Evolutionary conservation across 2,329 filamentous ascomycete species (phyloP).

Genomic region (Neofusicoccum cordaticola): DNA sequence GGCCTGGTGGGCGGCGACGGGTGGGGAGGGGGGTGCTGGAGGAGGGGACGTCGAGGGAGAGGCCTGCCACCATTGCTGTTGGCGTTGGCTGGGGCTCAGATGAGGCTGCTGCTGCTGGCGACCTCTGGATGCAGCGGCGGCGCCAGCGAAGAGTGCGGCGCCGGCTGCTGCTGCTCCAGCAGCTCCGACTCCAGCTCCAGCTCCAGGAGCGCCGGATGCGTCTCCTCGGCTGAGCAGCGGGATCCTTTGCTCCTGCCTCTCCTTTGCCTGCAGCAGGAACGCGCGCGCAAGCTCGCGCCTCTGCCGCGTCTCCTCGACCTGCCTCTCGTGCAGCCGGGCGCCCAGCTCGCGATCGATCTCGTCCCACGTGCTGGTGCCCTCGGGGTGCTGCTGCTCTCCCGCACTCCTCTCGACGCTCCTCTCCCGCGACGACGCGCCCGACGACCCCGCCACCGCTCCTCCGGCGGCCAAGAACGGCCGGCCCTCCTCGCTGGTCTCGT

Average conservation of each 20-base stretch:
- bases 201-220: background rate
- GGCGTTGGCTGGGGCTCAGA: background rate
- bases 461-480: background rate
- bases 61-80: conserved; percentile 4
- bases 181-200: background rate
- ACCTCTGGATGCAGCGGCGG: background rate
- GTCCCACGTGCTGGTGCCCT: background rate
- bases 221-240: background rate
- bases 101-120: background rate
- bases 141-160: background rate
- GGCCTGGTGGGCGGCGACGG: background rate
- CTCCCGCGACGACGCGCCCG: background rate
- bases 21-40: background rate
- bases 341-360: background rate
- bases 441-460: background rate
- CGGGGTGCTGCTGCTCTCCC: background rate
- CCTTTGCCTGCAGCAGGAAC: conserved; percentile 5
- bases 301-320: background rate
- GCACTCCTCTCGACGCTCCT: background rate
- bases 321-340: background rate
- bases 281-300: background rate
- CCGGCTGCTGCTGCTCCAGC: background rate
- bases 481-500: background rate
- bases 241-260: conserved; percentile 1
- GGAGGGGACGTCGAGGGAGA: background rate